phyloP scores from a whole-genome alignment of 495 filamentous ascomycete species.

The Lindgomyces ingoldianus region DNA sequence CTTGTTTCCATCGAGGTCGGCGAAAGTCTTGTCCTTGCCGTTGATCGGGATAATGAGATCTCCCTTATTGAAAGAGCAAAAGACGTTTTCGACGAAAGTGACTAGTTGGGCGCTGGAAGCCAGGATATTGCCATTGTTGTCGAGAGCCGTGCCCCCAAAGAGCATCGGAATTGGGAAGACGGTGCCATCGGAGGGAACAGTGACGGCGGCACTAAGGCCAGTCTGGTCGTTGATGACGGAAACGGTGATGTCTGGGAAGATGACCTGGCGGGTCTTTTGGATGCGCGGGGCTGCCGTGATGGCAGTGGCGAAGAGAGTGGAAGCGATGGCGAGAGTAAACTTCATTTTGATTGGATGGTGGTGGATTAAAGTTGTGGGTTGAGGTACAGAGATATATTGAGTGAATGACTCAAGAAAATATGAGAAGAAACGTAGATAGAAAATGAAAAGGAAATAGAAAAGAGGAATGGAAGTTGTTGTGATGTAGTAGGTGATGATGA shows the following conservation, averaged over 20 bases:
- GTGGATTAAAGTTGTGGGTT: neutral
- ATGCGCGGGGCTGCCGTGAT: neutral
- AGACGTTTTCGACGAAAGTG: neutral
- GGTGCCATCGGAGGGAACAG: conserved; percentile 3
- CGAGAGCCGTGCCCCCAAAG: conserved; percentile 4
- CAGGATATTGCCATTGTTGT: neutral
- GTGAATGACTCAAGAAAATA: neutral
- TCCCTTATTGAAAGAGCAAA: conserved; percentile 5
- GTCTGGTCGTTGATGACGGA: conserved; percentile 14
- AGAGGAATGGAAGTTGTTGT: neutral
- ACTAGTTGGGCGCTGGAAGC: conserved; percentile 2
- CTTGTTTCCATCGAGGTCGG: conserved; percentile 3
- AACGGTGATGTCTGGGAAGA: neutral
- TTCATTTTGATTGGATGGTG: conserved; percentile 16
- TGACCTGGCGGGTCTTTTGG: neutral
- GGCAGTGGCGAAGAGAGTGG: conserved; percentile 9
- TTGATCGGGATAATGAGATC: conserved; percentile 3
- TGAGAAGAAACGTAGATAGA: neutral
- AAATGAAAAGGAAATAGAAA: neutral
- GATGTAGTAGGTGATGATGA: neutral
- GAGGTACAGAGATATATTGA: neutral
- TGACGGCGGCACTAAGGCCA: neutral
- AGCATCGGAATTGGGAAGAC: neutral
- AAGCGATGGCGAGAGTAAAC: neutral
- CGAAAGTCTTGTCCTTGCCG: neutral